Conservation (phyloP, 2,329 filamentous ascomycete genomes). For the Pseudonectria buxi region DNA sequence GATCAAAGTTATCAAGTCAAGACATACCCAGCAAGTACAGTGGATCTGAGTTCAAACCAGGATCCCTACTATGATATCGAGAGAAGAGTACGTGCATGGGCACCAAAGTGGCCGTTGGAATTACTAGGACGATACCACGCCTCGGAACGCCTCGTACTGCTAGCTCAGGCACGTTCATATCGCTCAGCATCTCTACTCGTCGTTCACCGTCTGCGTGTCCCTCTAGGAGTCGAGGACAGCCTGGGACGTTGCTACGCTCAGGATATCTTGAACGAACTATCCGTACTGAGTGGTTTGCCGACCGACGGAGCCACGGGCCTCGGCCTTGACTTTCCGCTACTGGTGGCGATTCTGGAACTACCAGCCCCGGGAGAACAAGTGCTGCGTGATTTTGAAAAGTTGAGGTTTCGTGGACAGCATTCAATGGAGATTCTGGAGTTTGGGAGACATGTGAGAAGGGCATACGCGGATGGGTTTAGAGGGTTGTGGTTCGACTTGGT, state of each 20-base stretch:
- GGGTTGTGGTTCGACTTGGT: constrained; percentile 9
- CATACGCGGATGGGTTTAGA: constrained; percentile 2
- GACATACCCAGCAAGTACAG: not conserved
- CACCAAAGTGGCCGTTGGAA: not conserved
- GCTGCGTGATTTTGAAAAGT: constrained; percentile 1
- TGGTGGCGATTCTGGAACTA: constrained; percentile 10
- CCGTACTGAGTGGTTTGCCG: constrained; percentile 1
- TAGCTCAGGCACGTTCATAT: constrained; percentile 8
- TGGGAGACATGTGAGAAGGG: constrained; percentile 3
- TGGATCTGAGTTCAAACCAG: not conserved
- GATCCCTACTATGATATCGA: constrained; percentile 8
- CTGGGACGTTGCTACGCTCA: constrained; percentile 1
- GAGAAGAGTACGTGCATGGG: constrained; percentile 3
- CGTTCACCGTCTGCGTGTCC: constrained; percentile 10
- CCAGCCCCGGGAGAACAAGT: constrained; percentile 1
- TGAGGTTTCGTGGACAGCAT: constrained; percentile 4
- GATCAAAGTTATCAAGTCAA: constrained; percentile 5
- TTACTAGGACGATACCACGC: constrained; percentile 2
- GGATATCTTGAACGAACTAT: constrained; percentile 6
- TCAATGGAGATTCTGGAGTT: constrained; percentile 1
- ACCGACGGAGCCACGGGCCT: constrained; percentile 4
- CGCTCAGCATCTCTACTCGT: constrained; percentile 7
- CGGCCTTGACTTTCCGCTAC: constrained; percentile 8
- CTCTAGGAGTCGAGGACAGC: constrained; percentile 7
- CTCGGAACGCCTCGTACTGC: constrained; percentile 4